Percentiles rank a stretch among this genome's conserved stretches.
Evolutionary conservation across 208 protist genomes (phyloP).

Genomic region (Vickermania ingenoplastis): DNA sequence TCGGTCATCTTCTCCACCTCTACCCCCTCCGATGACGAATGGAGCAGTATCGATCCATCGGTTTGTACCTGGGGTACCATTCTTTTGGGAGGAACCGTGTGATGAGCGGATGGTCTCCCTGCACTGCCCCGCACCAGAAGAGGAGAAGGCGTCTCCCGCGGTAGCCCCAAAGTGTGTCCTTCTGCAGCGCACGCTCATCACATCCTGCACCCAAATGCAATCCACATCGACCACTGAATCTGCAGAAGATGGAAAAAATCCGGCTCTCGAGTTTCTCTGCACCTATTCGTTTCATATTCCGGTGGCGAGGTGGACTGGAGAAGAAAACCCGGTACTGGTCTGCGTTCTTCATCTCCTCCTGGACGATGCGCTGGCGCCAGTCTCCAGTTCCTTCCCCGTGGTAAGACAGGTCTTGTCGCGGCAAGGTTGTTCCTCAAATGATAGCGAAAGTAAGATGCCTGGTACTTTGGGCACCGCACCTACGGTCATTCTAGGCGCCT

Average conservation of each 20-base stretch:
- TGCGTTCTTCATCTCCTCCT: background rate
- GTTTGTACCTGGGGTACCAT: background rate
- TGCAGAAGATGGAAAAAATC: too few species aligned
- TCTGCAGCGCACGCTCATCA: background rate
- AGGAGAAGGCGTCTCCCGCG: too few species aligned
- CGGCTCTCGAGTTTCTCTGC: too few species aligned
- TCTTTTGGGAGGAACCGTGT: background rate
- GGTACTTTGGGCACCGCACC: background rate
- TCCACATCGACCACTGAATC: too few species aligned
- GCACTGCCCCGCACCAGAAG: too few species aligned
- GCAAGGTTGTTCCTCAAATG: background rate
- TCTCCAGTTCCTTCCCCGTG: background rate
- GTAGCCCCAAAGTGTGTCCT: background rate
- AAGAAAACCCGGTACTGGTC: background rate
- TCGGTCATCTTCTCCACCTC: too few species aligned
- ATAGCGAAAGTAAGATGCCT: background rate
- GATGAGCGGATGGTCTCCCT: background rate
- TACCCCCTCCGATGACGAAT: too few species aligned
- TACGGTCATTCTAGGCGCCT: constrained; percentile 25
- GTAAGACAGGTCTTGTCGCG: background rate
- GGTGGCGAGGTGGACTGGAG: too few species aligned
- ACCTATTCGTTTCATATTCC: too few species aligned
- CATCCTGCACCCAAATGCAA: too few species aligned
- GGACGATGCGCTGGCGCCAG: background rate
- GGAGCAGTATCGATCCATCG: too few species aligned